Evolutionary conservation across 139 green algal genomes (phyloP), one percentile per base, ranked within the genome.

Genomic region (Chlamydomonas sphaeroides): DNA sequence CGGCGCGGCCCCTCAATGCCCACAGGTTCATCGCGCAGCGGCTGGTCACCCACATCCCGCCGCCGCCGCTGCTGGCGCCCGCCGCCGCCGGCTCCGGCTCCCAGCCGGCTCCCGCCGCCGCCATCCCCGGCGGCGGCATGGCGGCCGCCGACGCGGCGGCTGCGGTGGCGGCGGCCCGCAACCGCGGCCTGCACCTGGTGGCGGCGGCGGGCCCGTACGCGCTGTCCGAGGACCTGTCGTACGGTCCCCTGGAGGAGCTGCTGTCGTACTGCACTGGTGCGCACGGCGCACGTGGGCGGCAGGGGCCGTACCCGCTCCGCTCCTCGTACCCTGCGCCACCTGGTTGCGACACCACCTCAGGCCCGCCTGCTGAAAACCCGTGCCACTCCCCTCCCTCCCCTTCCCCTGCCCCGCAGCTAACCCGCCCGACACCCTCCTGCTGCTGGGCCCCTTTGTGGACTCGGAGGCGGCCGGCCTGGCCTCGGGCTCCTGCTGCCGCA

Each of bases 401-500:
- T 17, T 5, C 30, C 59, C 63, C 17, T 5, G 25, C 73, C 30
- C 21, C 75, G 53, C 79, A 89, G 85, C 72, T 53, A 35, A 69
- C 4, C 68, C 33, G 18, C 91, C 93, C 30, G 80, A 98, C 63
- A 61, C 96, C 62, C 87, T 99, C 85, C 65, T 99, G 80, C 87
- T 98, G 51, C 53, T 94, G 70, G 95, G 97, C 2, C 97, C 97
- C 5, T 99, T 98, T 87, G 92, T 99, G 59, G 96, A 99, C 87
- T 87, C 59, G 7, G 91, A 98, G 72, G 94, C 98, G 81, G 88
- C 93, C 5, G 8, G 68, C 1, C 67, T 99, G 1, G 53, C 69
- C n/a, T 32, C 67, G 0, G 97, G 95, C 32, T 57, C 63, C 48
- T 48, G 98, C n/a, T 77, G 95, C 0, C 65, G 92, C 18, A 90